Percentiles rank a stretch among this genome's conserved stretches.
Evolutionary conservation across 768 basidiomycete species (phyloP).

Genomic region (Dioszegia hungarica): DNA sequence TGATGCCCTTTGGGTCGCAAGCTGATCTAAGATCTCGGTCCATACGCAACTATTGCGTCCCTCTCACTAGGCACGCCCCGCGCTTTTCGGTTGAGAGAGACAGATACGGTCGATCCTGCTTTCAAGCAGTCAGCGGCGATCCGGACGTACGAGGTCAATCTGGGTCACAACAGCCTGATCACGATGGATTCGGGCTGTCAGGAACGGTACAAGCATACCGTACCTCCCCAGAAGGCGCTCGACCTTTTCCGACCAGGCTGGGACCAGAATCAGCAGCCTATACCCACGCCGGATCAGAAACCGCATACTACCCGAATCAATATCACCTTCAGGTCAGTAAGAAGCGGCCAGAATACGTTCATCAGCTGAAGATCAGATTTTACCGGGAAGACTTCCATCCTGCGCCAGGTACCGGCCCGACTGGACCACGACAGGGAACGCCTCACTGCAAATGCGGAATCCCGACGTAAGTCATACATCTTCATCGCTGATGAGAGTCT

Average conservation of each 20-base stretch:
- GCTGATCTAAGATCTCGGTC: constrained; percentile 43
- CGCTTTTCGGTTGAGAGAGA: constrained; percentile 43
- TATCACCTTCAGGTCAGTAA: constrained; percentile 45
- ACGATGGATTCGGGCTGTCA: constrained; percentile 49
- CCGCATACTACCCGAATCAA: constrained; percentile 43
- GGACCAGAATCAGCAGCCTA: constrained; percentile 17
- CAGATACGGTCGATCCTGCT: constrained; percentile 27
- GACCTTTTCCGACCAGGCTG: constrained; percentile 45
- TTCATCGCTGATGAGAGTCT: constrained; percentile 13
- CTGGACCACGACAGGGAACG: constrained; percentile 37
- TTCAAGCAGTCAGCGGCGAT: constrained; percentile 19
- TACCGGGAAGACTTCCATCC: constrained; percentile 44
- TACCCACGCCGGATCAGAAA: constrained; percentile 26
- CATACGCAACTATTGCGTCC: constrained; percentile 48
- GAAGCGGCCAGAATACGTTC: not conserved
- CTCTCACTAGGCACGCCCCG: constrained; percentile 48
- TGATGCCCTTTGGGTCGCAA: not conserved
- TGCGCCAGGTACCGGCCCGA: constrained; percentile 11
- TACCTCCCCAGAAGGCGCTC: constrained; percentile 42
- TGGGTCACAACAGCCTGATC: constrained; percentile 44
- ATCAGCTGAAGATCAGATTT: too few species aligned
- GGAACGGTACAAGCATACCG: constrained; percentile 48
- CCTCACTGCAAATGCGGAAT: constrained; percentile 46
- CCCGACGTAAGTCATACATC: constrained; percentile 35
- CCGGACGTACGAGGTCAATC: constrained; percentile 45